Evolutionary conservation across 768 basidiomycete species (phyloP), one percentile per base, ranked within the genome.

Genomic region (Suillus lakei): DNA sequence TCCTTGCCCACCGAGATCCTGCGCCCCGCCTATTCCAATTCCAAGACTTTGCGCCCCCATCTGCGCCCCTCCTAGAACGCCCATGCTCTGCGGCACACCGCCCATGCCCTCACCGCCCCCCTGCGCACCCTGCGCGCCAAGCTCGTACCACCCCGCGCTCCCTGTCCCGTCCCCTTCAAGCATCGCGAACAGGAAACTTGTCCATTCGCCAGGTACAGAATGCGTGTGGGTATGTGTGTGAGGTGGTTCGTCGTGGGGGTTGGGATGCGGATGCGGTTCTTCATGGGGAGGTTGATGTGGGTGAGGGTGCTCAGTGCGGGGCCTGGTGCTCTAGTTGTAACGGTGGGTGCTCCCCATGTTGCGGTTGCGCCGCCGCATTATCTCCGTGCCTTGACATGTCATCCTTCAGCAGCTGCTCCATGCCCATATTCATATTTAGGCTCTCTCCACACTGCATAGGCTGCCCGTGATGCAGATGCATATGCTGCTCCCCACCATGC

Each of bases 151-250:
- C 4, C 73, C 65, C 0, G 66, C 61, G 12, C 58, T 69, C 9
- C 68, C 69, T 3, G 70, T 68, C 3, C 69, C 71, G 26, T 77
- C 76, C 16, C 76, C 73, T 32, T 76, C 75, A 36, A 76, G 76
- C 75, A 76, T 72, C 16, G 75, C 76, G 48, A 76, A 75, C 30
- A 76, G 62, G 54, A 76, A 78, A 5, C 76, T 76, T 0, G 75
- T 76, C 75, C 75, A 76, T 48, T 76, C 75, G 15, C 75, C 75
- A 34, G 53, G 53, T 54, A 54, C 53, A 7, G 53, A 1, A 16
- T 54, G 53, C 2, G 53, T 13, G 12, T 54, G 53, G 9, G 51
- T 5, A 9, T 53, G 38, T 58, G 56, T 23, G 12, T 58, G 23
- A 26, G 36, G 16, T 26, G 23, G 56, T 18, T 36, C n/a, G 43